Base-by-base conservation (phyloP, 1,284 basidiomycete species). In the Anthracocystis walkeri region DNA sequence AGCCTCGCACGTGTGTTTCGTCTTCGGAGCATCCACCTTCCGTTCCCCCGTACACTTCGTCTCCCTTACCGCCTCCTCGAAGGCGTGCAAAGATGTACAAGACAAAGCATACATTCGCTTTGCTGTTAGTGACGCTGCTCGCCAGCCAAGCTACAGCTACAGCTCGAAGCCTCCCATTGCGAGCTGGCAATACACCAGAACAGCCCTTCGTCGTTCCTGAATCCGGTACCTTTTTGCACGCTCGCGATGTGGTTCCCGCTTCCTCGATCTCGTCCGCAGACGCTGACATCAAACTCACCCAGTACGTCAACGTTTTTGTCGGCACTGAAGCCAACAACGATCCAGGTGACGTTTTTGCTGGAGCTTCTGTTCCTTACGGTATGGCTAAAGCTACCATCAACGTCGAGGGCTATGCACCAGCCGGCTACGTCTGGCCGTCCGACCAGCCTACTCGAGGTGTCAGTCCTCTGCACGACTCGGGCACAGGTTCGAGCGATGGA, bases 381-480 rank as follows among this genome's bases (percentile, higher is more conserved):
- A 75, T 79, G 73, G 81, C 74, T 53, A 80, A 82, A 49, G 66
- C 77, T 35, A 75, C 74, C 6, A 68, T 80, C 65, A 77, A 78
- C 60, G 63, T 81, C 44, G 78, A 80, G 44, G 65, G 65, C 20
- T 82, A 82, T 44, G 72, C 77, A 21, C 81, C 81, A 6, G 75
- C 79, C 4, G 79, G 79, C 27, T 77, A 82, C 49, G 74, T 75
- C 23, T 73, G 57, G 51, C 63, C 75, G 7, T 50, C 59, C 11
- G 58, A 71, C 42, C 61, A 74, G 35, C 61, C 67, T 7, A 74
- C 80, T 18, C 77, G 80, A n/a, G 79, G 80, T 23, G 57, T 82
- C 25, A 74, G 69, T 16, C 62, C 67, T 1, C 68, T 82, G 7
- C 80, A 82, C 58, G 80, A 82, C 53, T 74, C 77, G 20, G 80